phyloP scores from a whole-genome alignment of 139 green algal genomes.

The Raphidocelis subcapitata region DNA sequence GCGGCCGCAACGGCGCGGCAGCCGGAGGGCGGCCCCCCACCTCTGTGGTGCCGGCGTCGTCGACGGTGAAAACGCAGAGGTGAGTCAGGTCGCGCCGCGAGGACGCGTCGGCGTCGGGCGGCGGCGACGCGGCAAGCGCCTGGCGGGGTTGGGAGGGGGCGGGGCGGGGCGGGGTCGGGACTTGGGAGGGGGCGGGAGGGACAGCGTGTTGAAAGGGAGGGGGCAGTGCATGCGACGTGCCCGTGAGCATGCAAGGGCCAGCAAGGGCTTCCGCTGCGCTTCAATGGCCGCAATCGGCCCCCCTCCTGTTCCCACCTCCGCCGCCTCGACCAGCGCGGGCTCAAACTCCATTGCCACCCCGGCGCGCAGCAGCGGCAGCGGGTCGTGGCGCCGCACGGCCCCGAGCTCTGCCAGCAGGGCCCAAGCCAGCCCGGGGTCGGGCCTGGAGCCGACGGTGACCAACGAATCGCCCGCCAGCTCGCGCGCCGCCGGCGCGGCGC shows the following conservation, averaged over 20 bases:
- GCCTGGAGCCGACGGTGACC: slow-evolving; percentile 1
- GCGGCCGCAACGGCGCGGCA: too few species aligned
- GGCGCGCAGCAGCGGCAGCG: slow-evolving; percentile 42
- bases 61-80: slow-evolving; percentile 66
- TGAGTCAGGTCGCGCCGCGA: slow-evolving; percentile 59
- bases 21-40: too few species aligned
- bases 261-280: too few species aligned
- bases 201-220: not conserved
- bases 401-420: slow-evolving; percentile 56
- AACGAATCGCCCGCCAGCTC: slow-evolving; percentile 7
- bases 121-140: slow-evolving; percentile 43
- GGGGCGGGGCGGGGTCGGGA: not conserved
- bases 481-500: not conserved
- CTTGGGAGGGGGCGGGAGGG: not conserved
- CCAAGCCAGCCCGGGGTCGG: slow-evolving; percentile 31
- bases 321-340: slow-evolving; percentile 25
- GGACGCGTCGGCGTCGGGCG: slow-evolving; percentile 56
- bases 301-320: slow-evolving; percentile 4
- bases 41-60: slow-evolving; percentile 80
- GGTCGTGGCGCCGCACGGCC: slow-evolving; percentile 55
- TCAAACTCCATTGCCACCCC: slow-evolving; percentile 32
- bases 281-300: too few species aligned
- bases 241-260: too few species aligned
- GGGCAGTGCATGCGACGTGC: not conserved
- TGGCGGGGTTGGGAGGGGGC: slow-evolving; percentile 8